phyloP scores from a whole-genome alignment of 495 filamentous ascomycete genomes.

The Talaromyces trachyspermus region DNA sequence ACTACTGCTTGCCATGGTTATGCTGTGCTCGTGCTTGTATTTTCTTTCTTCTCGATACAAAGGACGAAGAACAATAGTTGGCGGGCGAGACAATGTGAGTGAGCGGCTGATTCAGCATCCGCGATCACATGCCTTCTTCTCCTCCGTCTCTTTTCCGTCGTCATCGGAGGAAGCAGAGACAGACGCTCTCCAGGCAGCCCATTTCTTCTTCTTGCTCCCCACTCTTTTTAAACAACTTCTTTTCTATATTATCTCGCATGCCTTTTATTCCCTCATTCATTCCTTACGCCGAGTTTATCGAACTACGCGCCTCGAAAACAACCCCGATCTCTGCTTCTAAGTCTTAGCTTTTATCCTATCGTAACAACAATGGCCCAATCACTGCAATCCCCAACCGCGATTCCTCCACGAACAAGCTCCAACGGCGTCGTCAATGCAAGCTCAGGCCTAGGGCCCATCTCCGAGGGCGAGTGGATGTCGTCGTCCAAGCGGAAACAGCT shows the following conservation, averaged over 20 bases:
- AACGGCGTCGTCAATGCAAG: conserved; percentile 42
- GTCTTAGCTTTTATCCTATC: no score
- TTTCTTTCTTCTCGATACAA: neutral
- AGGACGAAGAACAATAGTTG: neutral
- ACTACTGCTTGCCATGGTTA: no score
- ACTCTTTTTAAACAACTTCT: conserved; percentile 4
- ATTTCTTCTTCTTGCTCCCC: conserved; percentile 8
- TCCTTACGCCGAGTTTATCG: no score
- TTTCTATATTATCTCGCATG: no score
- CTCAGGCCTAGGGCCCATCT: conserved; percentile 45
- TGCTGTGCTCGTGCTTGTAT: neutral
- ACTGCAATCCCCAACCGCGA: conserved; percentile 56
- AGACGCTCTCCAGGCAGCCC: no score
- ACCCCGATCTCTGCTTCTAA: neutral
- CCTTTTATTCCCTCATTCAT: neutral
- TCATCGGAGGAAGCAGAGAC: no score
- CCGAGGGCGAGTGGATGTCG: conserved; percentile 51
- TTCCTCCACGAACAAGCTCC: conserved; percentile 69
- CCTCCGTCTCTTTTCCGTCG: no score
- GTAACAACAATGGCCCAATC: conserved; percentile 8
- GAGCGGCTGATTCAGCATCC: no score
- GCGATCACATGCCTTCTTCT: neutral
- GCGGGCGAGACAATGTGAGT: no score
- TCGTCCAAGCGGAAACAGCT: conserved; percentile 21
- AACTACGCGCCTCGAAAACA: no score